Conservation (phyloP, 2,329 filamentous ascomycete species). For the Dactylellina leptospora region DNA sequence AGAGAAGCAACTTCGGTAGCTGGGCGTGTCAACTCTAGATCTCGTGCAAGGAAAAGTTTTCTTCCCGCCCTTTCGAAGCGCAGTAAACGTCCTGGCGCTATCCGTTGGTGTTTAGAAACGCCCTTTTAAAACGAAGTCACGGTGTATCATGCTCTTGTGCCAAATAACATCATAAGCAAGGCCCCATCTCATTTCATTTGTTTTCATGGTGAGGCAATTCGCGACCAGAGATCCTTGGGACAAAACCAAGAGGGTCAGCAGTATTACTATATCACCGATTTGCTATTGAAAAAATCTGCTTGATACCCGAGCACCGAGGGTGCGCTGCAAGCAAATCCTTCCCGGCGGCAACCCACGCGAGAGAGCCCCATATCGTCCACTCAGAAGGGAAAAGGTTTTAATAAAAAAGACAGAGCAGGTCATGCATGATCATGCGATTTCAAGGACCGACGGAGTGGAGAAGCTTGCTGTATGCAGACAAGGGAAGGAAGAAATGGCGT, state of each 20-base stretch:
- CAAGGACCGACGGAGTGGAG: conserved; percentile 37
- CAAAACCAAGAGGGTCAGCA: conserved; percentile 16
- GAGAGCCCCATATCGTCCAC: conserved; percentile 11
- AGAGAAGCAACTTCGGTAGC: conserved; percentile 25
- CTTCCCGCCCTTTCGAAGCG: neutral
- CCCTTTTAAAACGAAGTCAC: neutral
- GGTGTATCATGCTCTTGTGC: too few relatives aligned
- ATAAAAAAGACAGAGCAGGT: conserved; percentile 1
- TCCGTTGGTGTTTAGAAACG: conserved; percentile 6
- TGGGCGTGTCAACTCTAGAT: neutral
- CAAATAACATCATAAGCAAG: conserved; percentile 29
- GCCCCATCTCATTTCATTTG: conserved; percentile 43
- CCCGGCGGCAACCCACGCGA: conserved; percentile 31
- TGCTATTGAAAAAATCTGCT: conserved; percentile 26
- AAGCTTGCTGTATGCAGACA: conserved; percentile 25
- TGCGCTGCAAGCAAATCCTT: conserved; percentile 6
- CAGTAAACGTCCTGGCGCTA: conserved; percentile 17
- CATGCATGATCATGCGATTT: conserved; percentile 40
- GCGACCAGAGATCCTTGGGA: conserved; percentile 37
- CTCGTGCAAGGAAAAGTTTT: neutral
- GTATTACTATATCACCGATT: conserved; percentile 16
- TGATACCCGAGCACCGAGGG: conserved; percentile 32
- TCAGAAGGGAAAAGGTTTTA: neutral
- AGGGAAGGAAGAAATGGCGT: conserved; percentile 21
- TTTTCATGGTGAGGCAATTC: conserved; percentile 36